A percentile compares a stretch with the other conserved stretches of the same genome.
These are phyloP conservation scores for Solanum infundibuliforme DNA, from an alignment of 257 asterid species.

Conservation along the genomic window DNA sequence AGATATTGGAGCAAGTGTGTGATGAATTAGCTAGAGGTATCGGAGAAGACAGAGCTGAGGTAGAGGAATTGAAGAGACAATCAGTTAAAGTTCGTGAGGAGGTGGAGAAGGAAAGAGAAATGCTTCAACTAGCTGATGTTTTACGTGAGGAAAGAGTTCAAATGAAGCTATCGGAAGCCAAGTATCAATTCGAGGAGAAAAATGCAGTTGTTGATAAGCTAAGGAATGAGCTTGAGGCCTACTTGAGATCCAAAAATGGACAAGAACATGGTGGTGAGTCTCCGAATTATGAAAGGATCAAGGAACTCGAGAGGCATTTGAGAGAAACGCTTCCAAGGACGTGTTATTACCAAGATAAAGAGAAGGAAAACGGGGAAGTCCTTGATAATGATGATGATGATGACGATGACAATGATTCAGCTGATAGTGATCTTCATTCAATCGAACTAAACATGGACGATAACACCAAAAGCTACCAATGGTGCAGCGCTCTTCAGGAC, in stretches of 20 bases:
- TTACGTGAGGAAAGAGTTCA: conserved; percentile 95
- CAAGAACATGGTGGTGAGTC: conserved; percentile 42
- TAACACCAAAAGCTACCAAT: conserved; percentile 37
- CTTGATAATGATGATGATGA: conserved; percentile 13
- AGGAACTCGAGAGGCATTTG: conserved; percentile 67
- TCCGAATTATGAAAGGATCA: conserved; percentile 61
- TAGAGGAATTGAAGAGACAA: conserved; percentile 56
- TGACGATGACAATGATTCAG: conserved; percentile 20
- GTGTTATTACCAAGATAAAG: conserved; percentile 18
- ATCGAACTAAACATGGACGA: conserved; percentile 54
- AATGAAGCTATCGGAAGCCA: conserved; percentile 93
- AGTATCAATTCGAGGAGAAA: conserved; percentile 88
- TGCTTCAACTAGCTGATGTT: conserved; percentile 87
- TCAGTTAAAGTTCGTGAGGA: conserved; percentile 54
- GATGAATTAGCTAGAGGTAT: conserved; percentile 83
- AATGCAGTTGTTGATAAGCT: conserved; percentile 58
- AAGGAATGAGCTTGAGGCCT: conserved; percentile 66
- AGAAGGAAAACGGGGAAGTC: conserved; percentile 8
- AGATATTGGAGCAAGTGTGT: conserved; percentile 75
- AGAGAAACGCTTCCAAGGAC: conserved; percentile 66
- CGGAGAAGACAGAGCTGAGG: conserved; percentile 79
- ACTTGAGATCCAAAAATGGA: conserved; percentile 44
- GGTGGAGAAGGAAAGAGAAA: conserved; percentile 88
- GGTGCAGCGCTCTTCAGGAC: conserved; percentile 29
- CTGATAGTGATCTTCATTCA: conserved; percentile 53